Evolutionary conservation across 495 filamentous ascomycete species (phyloP).

Genomic region (Trichoderma asperelloides): DNA sequence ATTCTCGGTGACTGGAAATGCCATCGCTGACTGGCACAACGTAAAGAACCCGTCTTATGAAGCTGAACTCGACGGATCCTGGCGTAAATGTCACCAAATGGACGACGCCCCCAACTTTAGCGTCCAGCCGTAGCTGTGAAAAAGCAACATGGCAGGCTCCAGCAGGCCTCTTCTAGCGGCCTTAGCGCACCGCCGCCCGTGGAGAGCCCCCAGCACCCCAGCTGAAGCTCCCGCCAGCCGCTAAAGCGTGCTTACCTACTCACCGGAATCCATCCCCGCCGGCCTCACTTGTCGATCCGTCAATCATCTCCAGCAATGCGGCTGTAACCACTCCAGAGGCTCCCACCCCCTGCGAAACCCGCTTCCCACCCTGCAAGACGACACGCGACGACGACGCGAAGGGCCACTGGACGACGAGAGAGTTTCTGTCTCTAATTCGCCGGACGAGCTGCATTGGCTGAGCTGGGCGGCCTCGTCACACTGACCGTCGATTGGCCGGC

Average conservation of each 20-base stretch:
- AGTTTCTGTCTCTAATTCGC: neutral
- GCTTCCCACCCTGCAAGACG: neutral
- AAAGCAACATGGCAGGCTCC: too few species aligned
- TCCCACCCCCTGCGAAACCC: neutral
- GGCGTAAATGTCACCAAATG: neutral
- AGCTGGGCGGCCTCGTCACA: neutral
- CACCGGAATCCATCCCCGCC: neutral
- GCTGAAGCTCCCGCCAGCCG: neutral
- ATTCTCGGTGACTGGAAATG: too few species aligned
- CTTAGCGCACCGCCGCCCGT: neutral
- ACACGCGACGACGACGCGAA: constrained; percentile 7
- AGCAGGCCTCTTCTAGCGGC: neutral
- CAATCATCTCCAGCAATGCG: neutral
- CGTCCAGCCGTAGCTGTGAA: too few species aligned
- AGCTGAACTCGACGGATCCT: neutral
- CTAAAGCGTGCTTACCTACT: constrained; percentile 1
- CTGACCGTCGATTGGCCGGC: neutral
- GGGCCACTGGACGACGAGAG: neutral
- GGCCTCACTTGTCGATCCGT: neutral
- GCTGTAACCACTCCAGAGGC: neutral
- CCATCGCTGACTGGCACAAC: too few species aligned
- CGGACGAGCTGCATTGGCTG: neutral
- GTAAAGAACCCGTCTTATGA: too few species aligned
- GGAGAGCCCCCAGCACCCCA: neutral
- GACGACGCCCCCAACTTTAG: neutral